Evolutionary conservation across 371 early-diverging fungal species (phyloP), one percentile per base, ranked within the genome.

Genomic region (Basidiobolus meristosporus): DNA sequence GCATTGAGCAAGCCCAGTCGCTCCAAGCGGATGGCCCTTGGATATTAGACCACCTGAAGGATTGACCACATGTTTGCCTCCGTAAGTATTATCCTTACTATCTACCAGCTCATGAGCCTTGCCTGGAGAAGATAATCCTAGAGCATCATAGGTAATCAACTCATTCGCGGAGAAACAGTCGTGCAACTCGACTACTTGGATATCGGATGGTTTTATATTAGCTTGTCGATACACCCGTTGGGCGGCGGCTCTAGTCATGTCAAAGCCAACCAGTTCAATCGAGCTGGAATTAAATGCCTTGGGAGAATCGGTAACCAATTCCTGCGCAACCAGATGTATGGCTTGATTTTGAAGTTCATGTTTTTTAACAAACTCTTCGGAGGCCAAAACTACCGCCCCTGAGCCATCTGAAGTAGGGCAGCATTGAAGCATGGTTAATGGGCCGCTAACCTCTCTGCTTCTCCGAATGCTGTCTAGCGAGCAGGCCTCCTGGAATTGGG

Each of bases 141-240:
- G 65, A 29, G 78, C 72, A 52, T 81, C 84, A 50, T 80, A 80
- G 6, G 79, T 77, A 39, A 81, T 58, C 14, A 83, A 51, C 65
- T 81, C 83, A 52, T 82, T 82, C 35, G 78, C 75, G 15, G 76
- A 71, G 59, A 79, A 83, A 56, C 81, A 83, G 53, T 83, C 84
- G 51, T 83, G 84, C 30, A 83, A 57, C 47, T 83, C 84, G 34
- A 79, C 61, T 7, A 81, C 77, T 43, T 68, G 62, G 4, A 83
- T 68, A 47, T 79, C 74, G 0, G 59, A 53, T 18, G 70, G 43
- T 37, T 66, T 61, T 35, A 78, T 70, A 1, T 65, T 63, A 4
- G 80, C 73, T 46, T 60, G 56, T 39, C 55, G 39, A 50, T 56
- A 73, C 16, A 69, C 71, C 10, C 63, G 49, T 18, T 47, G 26